Conservation (phyloP, 192 early-diverging fungal genomes). For the Helicostylum pulchrum region DNA sequence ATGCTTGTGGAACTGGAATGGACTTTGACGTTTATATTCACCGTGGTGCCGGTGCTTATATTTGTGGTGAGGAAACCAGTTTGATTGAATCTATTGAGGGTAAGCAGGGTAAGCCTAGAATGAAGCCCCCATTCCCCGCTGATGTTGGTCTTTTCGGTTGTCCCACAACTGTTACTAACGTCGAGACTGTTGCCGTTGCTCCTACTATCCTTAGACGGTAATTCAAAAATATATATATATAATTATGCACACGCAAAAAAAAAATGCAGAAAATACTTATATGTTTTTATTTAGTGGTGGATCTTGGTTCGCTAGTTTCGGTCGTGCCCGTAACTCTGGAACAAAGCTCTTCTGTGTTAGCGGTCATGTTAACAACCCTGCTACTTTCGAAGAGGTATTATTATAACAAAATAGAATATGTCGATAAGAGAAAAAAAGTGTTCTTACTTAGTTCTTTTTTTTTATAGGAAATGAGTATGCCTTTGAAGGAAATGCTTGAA, state of each 20-base stretch:
- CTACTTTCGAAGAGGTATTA: conserved; percentile 86
- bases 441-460: too few relatives aligned
- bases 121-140: conserved; percentile 99
- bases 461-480: conserved; percentile 86
- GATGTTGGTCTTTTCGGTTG: conserved; percentile 98
- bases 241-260: too few relatives aligned
- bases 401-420: background rate
- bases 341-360: conserved; percentile 98
- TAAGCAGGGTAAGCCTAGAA: conserved; percentile 96
- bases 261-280: background rate
- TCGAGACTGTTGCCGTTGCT: conserved; percentile 98
- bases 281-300: conserved; percentile 57
- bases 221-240: background rate
- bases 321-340: conserved; percentile 88
- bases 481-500: conserved; percentile 88
- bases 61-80: conserved; percentile 95
- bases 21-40: conserved; percentile 98
- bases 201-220: conserved; percentile 75
- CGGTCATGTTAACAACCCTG: conserved; percentile 97
- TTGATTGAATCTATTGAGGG: conserved; percentile 91
- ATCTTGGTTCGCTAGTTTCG: conserved; percentile 91
- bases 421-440: background rate
- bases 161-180: conserved; percentile 99
- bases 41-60: conserved; percentile 96
- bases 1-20: conserved; percentile 93